Evolutionary conservation across 306 rosid species (phyloP).

Genomic region (Senna siamea): DNA sequence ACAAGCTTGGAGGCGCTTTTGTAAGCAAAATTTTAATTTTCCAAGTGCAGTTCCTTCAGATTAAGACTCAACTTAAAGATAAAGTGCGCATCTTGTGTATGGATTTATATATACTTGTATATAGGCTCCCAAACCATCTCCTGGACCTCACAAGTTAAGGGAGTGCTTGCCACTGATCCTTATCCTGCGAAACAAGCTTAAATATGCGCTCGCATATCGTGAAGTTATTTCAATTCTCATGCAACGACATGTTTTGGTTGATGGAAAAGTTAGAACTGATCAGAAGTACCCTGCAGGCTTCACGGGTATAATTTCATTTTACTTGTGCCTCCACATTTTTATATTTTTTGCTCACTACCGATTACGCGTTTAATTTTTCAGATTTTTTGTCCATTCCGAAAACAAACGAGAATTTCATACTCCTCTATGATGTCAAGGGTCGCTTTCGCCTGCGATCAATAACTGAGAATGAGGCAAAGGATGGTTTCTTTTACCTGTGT

Average conservation of each 20-base stretch:
- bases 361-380: constrained; percentile 4
- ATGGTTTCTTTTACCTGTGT: background rate
- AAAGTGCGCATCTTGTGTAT: no score
- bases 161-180: constrained; percentile 58
- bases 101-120: no score
- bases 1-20: constrained; percentile 55
- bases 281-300: constrained; percentile 58
- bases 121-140: constrained; percentile 58
- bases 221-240: constrained; percentile 54
- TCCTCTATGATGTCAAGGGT: constrained; percentile 59
- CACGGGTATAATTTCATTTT: constrained; percentile 44
- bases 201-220: constrained; percentile 51
- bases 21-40: background rate
- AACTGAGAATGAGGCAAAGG: constrained; percentile 68
- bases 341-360: background rate
- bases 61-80: no score
- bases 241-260: constrained; percentile 57
- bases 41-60: background rate
- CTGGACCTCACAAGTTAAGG: constrained; percentile 52
- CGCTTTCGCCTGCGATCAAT: constrained; percentile 59
- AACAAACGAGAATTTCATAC: constrained; percentile 56
- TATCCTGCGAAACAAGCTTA: constrained; percentile 47
- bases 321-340: background rate
- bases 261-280: no score
- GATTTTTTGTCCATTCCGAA: constrained; percentile 61